phyloP scores from a whole-genome alignment of 1,284 basidiomycete genomes.

The Meira miltonrushii region DNA sequence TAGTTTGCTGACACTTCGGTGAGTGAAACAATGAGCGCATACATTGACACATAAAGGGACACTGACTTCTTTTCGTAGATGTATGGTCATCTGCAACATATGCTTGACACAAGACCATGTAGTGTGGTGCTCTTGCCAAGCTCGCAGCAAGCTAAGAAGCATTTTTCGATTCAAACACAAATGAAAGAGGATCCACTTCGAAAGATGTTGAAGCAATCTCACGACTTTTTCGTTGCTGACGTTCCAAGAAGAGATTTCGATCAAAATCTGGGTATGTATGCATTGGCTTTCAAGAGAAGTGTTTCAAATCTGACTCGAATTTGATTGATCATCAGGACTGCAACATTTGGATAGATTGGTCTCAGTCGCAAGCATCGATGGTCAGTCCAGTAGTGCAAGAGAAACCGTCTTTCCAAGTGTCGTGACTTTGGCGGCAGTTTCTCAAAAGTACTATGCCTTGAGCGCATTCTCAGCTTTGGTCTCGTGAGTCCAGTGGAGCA shows the following conservation, averaged over 20 bases:
- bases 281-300: no score
- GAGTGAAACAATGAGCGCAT: conserved; percentile 11
- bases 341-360: no score
- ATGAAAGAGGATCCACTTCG: background rate
- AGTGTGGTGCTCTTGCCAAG: background rate
- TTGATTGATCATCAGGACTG: no score
- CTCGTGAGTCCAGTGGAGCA: conserved; percentile 5
- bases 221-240: background rate
- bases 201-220: background rate
- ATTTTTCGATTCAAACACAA: no score
- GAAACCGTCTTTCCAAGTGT: background rate
- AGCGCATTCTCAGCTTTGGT: conserved; percentile 13
- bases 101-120: background rate
- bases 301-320: no score
- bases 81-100: conserved; percentile 56
- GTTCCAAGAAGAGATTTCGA: background rate
- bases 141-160: background rate
- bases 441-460: conserved; percentile 12
- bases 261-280: background rate
- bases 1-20: conserved; percentile 19
- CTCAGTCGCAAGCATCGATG: no score
- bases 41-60: background rate
- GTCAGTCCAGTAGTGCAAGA: no score
- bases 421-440: background rate
- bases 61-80: conserved; percentile 47